Conservation (phyloP, 2,329 filamentous ascomycete genomes). For the Penicillium vulpinum region DNA sequence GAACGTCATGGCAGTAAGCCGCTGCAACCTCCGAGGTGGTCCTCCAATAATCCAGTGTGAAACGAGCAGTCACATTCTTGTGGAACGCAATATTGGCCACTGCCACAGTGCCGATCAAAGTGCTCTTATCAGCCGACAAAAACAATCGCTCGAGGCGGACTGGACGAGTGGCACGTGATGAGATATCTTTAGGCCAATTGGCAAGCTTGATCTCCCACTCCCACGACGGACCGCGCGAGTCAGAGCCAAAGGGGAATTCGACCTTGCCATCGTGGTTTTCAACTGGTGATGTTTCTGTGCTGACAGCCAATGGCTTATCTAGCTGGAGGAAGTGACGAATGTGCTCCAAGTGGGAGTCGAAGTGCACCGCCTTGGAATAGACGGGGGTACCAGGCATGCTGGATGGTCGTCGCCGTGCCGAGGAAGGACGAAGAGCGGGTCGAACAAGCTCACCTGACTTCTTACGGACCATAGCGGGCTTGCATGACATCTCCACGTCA, state of each 20-base stretch:
- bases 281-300: conserved; percentile 86
- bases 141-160: conserved; percentile 84
- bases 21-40: conserved; percentile 91
- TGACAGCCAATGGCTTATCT: conserved; percentile 92
- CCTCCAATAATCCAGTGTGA: conserved; percentile 98
- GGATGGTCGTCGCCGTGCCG: conserved; percentile 73
- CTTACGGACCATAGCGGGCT: conserved; percentile 93
- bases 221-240: conserved; percentile 55
- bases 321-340: conserved; percentile 94
- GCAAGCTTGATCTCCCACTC: conserved; percentile 86
- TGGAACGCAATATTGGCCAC: conserved; percentile 88
- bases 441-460: conserved; percentile 97
- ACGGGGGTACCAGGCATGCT: conserved; percentile 98
- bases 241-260: conserved; percentile 78
- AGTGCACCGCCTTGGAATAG: conserved; percentile 96
- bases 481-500: conserved; percentile 63
- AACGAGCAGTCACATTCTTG: conserved; percentile 85
- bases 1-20: conserved; percentile 81
- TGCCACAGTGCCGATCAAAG: conserved; percentile 75
- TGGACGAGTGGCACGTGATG: conserved; percentile 60
- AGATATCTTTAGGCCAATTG: conserved; percentile 74
- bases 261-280: conserved; percentile 82
- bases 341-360: conserved; percentile 93
- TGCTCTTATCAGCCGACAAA: conserved; percentile 84
- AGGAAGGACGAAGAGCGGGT: conserved; percentile 79